Percentiles rank a stretch among this genome's conserved stretches.
Conservation (phyloP, 1,284 basidiomycete species). For the Coniophora puteana region DNA sequence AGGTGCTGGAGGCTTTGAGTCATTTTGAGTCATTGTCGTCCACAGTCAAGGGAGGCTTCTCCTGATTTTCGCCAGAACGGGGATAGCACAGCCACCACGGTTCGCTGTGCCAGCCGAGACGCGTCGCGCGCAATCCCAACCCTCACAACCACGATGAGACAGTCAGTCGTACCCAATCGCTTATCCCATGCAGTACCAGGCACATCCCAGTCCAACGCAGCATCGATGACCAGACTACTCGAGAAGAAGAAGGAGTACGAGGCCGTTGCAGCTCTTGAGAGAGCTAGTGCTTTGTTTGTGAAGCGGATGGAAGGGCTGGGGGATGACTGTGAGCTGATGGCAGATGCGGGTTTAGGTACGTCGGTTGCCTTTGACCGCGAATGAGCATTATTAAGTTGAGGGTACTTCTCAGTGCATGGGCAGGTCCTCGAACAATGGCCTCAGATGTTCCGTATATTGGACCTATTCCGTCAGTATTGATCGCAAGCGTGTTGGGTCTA, state of each 20-base stretch:
- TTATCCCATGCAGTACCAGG: slow-evolving; percentile 40
- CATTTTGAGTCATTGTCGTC: too few species aligned
- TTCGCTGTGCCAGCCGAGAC: too few species aligned
- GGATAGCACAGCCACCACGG: too few species aligned
- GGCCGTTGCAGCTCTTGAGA: slow-evolving; percentile 68
- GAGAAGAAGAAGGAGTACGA: slow-evolving; percentile 82
- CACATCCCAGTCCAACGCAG: slow-evolving; percentile 39
- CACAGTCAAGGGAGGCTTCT: too few species aligned
- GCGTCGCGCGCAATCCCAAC: too few species aligned
- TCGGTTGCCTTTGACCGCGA: not conserved
- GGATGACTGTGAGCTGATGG: slow-evolving; percentile 72
- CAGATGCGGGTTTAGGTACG: slow-evolving; percentile 65
- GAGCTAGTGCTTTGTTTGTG: slow-evolving; percentile 57
- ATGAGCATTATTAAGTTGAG: slow-evolving; percentile 3
- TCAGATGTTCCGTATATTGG: slow-evolving; percentile 74
- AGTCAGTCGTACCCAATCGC: slow-evolving; percentile 50
- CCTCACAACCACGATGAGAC: too few species aligned
- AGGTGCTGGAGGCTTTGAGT: too few species aligned
- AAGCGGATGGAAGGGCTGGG: slow-evolving; percentile 64
- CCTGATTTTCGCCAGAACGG: too few species aligned
- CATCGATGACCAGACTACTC: slow-evolving; percentile 48
- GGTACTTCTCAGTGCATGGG: slow-evolving; percentile 54
- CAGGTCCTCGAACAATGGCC: slow-evolving; percentile 78
- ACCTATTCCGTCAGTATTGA: slow-evolving; percentile 55
- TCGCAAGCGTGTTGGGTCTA: not conserved